A percentile compares a stretch with the other conserved stretches of the same genome.
These are phyloP conservation scores for Nowakowskiella sp. DNA, from an alignment of 192 early-diverging fungal genomes.

Conservation along the genomic window DNA sequence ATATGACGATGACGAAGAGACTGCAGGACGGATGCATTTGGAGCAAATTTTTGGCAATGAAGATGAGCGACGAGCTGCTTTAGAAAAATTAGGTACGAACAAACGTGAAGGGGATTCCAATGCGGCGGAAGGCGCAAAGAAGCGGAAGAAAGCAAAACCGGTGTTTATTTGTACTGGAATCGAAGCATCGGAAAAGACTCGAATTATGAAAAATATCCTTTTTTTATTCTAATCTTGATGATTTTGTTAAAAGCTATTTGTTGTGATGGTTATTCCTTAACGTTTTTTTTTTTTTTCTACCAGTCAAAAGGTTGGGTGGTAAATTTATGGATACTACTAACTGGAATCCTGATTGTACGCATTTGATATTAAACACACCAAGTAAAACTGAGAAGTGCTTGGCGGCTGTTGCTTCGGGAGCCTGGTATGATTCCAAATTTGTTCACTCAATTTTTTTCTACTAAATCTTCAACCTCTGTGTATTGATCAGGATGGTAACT, in stretches of 20 bases:
- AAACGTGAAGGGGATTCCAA: too few relatives aligned
- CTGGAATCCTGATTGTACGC: constrained; percentile 32
- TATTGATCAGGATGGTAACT: constrained; percentile 23
- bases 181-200: neutral
- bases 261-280: neutral
- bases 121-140: too few relatives aligned
- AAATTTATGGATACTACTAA: constrained; percentile 16
- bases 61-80: neutral
- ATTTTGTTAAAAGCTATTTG: neutral
- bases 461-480: too few relatives aligned
- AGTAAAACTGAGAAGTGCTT: constrained; percentile 33
- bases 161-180: constrained; percentile 29
- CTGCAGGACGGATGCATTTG: constrained; percentile 19
- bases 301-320: constrained; percentile 24
- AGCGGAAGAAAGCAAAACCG: too few relatives aligned
- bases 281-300: neutral
- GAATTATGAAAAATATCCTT: constrained; percentile 1
- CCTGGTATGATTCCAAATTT: constrained; percentile 21
- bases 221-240: neutral
- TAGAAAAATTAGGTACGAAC: neutral
- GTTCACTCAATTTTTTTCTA: too few relatives aligned
- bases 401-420: constrained; percentile 26
- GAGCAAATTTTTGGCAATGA: constrained; percentile 12
- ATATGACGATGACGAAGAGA: too few relatives aligned
- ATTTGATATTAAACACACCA: constrained; percentile 29